A percentile compares a stretch with the other conserved stretches of the same genome.
Evolutionary conservation across 2,329 filamentous ascomycete species (phyloP).

Genomic region (Tolypocladium amazonense): DNA sequence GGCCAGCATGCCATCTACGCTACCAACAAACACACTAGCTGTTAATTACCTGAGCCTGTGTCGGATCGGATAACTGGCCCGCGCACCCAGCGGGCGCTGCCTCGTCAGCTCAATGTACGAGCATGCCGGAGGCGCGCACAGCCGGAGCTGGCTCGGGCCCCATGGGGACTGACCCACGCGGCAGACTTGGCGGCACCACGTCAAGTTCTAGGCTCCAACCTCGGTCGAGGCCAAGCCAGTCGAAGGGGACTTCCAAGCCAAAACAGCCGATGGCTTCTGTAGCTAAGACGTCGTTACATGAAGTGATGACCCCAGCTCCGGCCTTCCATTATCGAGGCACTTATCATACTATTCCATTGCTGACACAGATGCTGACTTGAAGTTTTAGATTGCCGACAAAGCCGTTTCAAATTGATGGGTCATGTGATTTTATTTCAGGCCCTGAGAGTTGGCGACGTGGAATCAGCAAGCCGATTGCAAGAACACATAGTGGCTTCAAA

Average conservation of each 20-base stretch:
- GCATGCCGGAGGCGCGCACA: not conserved
- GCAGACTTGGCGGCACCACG: no score
- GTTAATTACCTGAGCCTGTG: not conserved
- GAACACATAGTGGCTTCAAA: no score
- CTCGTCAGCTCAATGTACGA: not conserved
- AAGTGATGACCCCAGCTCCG: no score
- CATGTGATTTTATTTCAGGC: no score
- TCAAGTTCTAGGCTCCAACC: no score
- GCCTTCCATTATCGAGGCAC: slow-evolving; percentile 21
- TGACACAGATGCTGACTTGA: no score
- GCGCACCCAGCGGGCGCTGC: no score
- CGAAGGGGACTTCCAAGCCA: slow-evolving; percentile 4
- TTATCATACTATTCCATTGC: no score
- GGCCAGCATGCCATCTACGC: not conserved
- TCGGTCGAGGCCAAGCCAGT: slow-evolving; percentile 2
- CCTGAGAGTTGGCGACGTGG: no score
- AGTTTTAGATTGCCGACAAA: no score
- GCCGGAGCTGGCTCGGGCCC: not conserved
- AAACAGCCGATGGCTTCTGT: slow-evolving; percentile 9
- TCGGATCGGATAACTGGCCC: not conserved
- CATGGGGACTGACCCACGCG: not conserved
- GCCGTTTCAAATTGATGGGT: no score
- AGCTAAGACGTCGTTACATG: slow-evolving; percentile 25
- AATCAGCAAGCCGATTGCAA: no score
- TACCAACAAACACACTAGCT: not conserved